These are phyloP conservation scores for Xerocomus brunneocitrinus DNA, from an alignment of 768 basidiomycete species.

Conservation along the genomic window DNA sequence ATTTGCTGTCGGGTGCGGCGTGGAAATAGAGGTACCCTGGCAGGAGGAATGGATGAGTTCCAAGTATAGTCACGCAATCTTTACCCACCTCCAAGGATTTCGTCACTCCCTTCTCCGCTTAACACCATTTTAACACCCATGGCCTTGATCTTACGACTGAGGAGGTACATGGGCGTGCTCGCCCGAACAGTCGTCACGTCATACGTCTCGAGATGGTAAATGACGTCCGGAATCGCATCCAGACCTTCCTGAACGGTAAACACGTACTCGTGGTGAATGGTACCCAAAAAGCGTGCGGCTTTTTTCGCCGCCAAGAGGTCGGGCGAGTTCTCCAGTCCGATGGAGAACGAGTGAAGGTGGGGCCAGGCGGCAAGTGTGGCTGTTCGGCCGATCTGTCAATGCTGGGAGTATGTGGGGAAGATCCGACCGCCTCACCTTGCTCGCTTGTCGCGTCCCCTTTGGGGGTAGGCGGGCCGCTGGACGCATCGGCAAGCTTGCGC, in stretches of 20 bases:
- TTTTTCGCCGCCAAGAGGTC: slow-evolving; percentile 92
- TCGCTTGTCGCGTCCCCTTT: slow-evolving; percentile 43
- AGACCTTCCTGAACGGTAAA: slow-evolving; percentile 98
- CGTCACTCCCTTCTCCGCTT: slow-evolving; percentile 95
- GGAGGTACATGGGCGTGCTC: slow-evolving; percentile 97
- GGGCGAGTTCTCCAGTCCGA: slow-evolving; percentile 92
- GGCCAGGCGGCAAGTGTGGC: slow-evolving; percentile 87
- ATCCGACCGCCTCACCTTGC: slow-evolving; percentile 41
- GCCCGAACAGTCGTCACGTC: slow-evolving; percentile 98
- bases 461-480: slow-evolving; percentile 58
- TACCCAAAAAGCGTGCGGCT: slow-evolving; percentile 89
- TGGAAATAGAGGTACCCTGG: slow-evolving; percentile 99
- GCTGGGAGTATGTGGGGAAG: background rate
- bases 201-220: slow-evolving; percentile 97
- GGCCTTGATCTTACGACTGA: slow-evolving; percentile 97
- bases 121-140: slow-evolving; percentile 99
- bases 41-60: slow-evolving; percentile 3
- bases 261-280: slow-evolving; percentile 94
- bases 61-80: slow-evolving; percentile 1
- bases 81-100: slow-evolving; percentile 84
- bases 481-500: slow-evolving; percentile 48
- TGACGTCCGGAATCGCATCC: slow-evolving; percentile 95
- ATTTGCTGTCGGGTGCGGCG: slow-evolving; percentile 81
- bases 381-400: slow-evolving; percentile 24
- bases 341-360: slow-evolving; percentile 94